phyloP scores from a whole-genome alignment of 345 rosid species.

The Eucalyptus lansdowneana region DNA sequence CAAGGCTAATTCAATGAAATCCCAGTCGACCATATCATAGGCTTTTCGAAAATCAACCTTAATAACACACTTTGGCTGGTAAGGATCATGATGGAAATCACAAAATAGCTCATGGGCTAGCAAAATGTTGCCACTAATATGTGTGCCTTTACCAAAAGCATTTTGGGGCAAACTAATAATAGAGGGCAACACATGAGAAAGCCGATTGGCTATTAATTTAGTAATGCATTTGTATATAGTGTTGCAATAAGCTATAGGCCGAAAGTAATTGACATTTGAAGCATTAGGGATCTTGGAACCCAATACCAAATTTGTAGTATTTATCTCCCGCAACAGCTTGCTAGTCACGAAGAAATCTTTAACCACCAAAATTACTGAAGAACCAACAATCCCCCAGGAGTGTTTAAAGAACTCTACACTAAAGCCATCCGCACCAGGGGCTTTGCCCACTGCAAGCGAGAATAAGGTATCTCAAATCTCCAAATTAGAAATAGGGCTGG shows the following conservation, averaged over 20 bases:
- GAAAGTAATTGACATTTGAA: too few species aligned
- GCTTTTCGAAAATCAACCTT: too few species aligned
- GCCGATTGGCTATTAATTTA: neutral
- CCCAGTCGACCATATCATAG: fast-evolving
- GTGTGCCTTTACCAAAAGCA: neutral
- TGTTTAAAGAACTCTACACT: neutral
- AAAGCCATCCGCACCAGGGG: neutral
- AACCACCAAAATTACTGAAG: fast-evolving
- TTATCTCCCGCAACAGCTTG: neutral
- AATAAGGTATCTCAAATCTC: too few species aligned
- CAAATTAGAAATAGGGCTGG: too few species aligned
- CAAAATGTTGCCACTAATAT: too few species aligned
- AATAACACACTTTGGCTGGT: too few species aligned
- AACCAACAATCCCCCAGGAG: neutral
- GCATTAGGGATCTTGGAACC: neutral
- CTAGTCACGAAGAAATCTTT: neutral
- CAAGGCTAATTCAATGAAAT: too few species aligned
- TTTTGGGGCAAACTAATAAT: neutral
- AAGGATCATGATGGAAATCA: too few species aligned
- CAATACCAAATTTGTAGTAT: neutral
- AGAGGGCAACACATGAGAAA: neutral
- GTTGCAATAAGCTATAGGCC: neutral
- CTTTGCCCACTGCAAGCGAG: too few species aligned
- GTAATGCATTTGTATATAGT: too few species aligned
- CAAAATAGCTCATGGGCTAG: too few species aligned